phyloP scores from a whole-genome alignment of 805 yeast species.

The Pichia insulana region DNA sequence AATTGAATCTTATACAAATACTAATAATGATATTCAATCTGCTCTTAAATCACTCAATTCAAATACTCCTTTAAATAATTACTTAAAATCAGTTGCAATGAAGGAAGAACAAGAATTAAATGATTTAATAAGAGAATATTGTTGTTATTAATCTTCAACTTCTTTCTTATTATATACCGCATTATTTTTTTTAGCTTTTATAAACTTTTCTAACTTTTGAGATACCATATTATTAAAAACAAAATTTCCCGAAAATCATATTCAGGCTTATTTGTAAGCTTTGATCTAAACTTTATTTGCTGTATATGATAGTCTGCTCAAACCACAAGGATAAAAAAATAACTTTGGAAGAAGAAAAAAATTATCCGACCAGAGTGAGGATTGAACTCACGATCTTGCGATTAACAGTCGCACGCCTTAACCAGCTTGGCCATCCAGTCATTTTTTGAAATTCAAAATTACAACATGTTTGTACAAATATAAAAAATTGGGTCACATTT shows the following conservation, averaged over 20 bases:
- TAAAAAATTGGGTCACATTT: no score
- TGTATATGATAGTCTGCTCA: no score
- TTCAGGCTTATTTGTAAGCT: no score
- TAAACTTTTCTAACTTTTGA: not conserved
- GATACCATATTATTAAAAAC: no score
- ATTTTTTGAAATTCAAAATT: no score
- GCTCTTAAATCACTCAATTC: conserved; percentile 11
- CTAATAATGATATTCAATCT: not conserved
- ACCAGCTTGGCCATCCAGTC: conserved; percentile 54
- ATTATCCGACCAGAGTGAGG: conserved; percentile 44
- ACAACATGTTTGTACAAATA: no score
- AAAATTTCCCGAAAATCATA: no score
- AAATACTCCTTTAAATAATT: conserved; percentile 19
- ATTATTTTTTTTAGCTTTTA: not conserved
- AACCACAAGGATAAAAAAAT: no score
- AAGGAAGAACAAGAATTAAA: conserved; percentile 28
- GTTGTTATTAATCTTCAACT: conserved; percentile 13
- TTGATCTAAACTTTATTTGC: no score
- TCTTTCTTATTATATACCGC: not conserved
- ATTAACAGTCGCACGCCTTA: conserved; percentile 57
- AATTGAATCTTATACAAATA: conserved; percentile 3
- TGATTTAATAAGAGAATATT: conserved; percentile 28
- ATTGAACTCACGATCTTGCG: conserved; percentile 57
- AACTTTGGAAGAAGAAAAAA: not conserved
- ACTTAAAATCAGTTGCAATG: conserved; percentile 27